These are phyloP conservation scores for Scleromitrula shiraiana DNA, from an alignment of 2,329 filamentous ascomycete genomes.

Conservation along the genomic window DNA sequence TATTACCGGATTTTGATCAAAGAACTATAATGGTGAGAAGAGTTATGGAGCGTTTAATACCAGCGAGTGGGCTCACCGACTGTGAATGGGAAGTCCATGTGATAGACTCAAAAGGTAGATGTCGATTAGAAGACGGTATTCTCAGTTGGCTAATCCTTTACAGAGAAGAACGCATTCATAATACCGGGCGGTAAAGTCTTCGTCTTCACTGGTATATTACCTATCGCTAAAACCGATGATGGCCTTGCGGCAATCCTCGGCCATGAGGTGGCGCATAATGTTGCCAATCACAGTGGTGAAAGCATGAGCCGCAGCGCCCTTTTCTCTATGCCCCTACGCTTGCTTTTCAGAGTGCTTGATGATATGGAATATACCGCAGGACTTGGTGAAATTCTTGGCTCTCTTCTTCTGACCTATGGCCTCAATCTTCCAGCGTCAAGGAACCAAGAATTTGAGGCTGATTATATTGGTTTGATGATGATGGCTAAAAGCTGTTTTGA, in stretches of 20 bases:
- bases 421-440: slow-evolving; percentile 61
- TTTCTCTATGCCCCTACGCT: slow-evolving; percentile 33
- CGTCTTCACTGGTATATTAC: slow-evolving; percentile 65
- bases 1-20: slow-evolving; percentile 51
- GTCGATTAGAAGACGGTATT: not conserved
- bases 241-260: slow-evolving; percentile 68
- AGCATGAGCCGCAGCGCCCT: slow-evolving; percentile 37
- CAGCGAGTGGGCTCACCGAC: slow-evolving; percentile 52
- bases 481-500: slow-evolving; percentile 76
- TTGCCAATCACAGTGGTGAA: slow-evolving; percentile 62
- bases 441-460: slow-evolving; percentile 68
- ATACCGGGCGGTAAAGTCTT: slow-evolving; percentile 74
- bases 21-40: slow-evolving; percentile 48
- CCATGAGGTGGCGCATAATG: slow-evolving; percentile 73
- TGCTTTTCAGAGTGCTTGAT: slow-evolving; percentile 31
- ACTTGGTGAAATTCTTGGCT: slow-evolving; percentile 20
- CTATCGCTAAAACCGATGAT: slow-evolving; percentile 58
- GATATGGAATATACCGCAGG: slow-evolving; percentile 19
- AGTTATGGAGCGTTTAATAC: slow-evolving; percentile 60
- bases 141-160: not conserved
- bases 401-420: slow-evolving; percentile 44
- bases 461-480: slow-evolving; percentile 75
- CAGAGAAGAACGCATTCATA: slow-evolving; percentile 63
- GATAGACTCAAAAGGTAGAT: slow-evolving; percentile 52
- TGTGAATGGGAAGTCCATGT: slow-evolving; percentile 65